Base-by-base conservation (phyloP, 176 grass and related monocot species). In the Microstegium vimineum region DNA sequence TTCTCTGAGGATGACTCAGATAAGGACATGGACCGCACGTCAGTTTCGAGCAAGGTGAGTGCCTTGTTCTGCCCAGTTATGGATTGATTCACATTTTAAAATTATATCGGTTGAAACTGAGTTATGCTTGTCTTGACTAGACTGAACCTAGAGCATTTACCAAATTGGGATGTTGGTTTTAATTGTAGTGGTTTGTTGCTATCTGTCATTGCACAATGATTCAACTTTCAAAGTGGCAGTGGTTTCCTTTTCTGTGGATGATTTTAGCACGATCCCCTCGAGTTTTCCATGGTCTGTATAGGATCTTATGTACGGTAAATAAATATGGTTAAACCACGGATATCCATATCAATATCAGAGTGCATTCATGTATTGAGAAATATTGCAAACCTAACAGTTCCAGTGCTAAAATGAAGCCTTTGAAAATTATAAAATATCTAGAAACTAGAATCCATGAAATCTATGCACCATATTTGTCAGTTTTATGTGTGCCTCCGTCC, bases 1-100 rank as follows among this genome's bases (percentile, higher is more conserved):
- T 95, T 90, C 63, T 95, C 96, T 2, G 96, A 99, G 38, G 93
- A 95, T 34, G 96, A 99, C 3, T 99, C 96, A 1, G 96, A 99
- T 75, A 78, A 89, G 28, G 92, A 95, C 6, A 73, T 85, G 67
- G 92, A 95, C 43, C 84, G 26, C 20, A 81, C 75, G 1, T 86
- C 96, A 0, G 85, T 78, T 0, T 90, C 89, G 3, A 87, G 62
- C 78, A 97, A 90, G 92, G 94, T 97, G 36, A 43, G 68, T 87
- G 20, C 3, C 12, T 40, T 69, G 22, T 28, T 34, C 35, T 32
- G 5, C 8, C 46, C 2, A 3, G 22, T 64, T 76, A 12, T 23
- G 36, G n/a, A 27, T 69, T 49, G n/a, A 12, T 61, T 85, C 25
- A 10, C 16, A 8, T 33, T 49, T 63, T 31, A 27, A 16, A 62